Base-by-base conservation (phyloP, 371 early-diverging fungal genomes). In the Massospora cicadina region DNA sequence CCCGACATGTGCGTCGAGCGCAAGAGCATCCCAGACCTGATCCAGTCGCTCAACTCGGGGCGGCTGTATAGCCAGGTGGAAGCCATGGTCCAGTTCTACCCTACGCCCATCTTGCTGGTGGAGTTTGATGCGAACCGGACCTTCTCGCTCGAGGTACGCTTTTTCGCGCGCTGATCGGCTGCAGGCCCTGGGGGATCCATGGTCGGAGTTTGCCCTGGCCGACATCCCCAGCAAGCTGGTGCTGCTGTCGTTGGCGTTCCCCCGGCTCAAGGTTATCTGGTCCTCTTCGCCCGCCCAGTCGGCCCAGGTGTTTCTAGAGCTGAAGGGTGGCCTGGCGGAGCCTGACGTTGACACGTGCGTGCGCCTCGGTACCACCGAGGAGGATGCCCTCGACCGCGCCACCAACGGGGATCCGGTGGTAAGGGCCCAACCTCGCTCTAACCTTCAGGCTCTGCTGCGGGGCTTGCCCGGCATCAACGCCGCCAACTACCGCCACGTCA, bases 61-160 rank as follows among this genome's bases (percentile, higher is more conserved):
- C 79, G 98, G 61, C 73, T 99, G 80, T 92, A 91, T 75, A 83
- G 81, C 21, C 98, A 99, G 73, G 85, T 82, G 58, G 90, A 89
- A 66, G 84, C 85, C n/a, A 93, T 99, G 95, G 77, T 76, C 33
- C 70, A 76, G 7, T 81, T 90, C 69, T 98, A 98, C 72, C 72
- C 74, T 27, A 76, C 71, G 1, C 90, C 94, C 0, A 81, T 91
- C 13, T 72, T 99, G 29, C 72, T 99, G 65, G 89, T 99, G 60
- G 99, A 99, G 71, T 97, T 98, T 75, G 91, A 94, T 60, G 75
- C 82, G 67, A 81, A 81, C 69, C 88, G 86, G 66, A 81, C 89
- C 21, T 91, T 93, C 67, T 81, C 86, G 33, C 71, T 91, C 61
- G 78, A 79, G 71, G 77, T 76, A 66, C 24, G 53, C 43, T 23